A percentile compares a stretch with the other conserved stretches of the same genome.
Conservation (phyloP, 2,329 filamentous ascomycete genomes). For the Penicillium sp. region DNA sequence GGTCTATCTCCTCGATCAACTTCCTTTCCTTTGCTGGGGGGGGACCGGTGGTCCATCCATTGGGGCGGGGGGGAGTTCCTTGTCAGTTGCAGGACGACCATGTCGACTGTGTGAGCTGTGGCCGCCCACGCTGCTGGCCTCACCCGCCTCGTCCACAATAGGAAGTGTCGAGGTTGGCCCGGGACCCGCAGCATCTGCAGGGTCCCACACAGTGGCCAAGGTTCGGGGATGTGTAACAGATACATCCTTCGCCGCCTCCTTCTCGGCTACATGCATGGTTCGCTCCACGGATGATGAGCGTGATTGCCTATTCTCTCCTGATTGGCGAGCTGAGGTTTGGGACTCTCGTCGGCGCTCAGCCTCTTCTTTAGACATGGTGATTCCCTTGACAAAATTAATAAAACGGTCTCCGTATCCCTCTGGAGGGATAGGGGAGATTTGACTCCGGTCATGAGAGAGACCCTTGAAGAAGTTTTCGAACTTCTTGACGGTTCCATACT, state of each 20-base stretch:
- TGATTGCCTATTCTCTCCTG: conserved; percentile 27
- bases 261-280: conserved; percentile 62
- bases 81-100: conserved; percentile 27
- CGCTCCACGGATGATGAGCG: conserved; percentile 49
- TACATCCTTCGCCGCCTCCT: conserved; percentile 60
- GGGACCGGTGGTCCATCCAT: conserved; percentile 11
- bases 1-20: conserved; percentile 12
- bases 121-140: conserved; percentile 67
- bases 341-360: conserved; percentile 56
- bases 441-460: conserved; percentile 73
- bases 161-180: conserved; percentile 63
- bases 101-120: conserved; percentile 55
- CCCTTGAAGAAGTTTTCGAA: conserved; percentile 98
- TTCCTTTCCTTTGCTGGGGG: conserved; percentile 27
- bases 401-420: conserved; percentile 92
- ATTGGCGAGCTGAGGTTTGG: conserved; percentile 28
- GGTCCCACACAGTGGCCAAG: conserved; percentile 59
- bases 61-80: conserved; percentile 32
- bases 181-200: conserved; percentile 56
- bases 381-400: conserved; percentile 83
- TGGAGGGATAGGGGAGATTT: conserved; percentile 91
- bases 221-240: conserved; percentile 64
- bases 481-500: conserved; percentile 95
- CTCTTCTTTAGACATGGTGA: conserved; percentile 88
- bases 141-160: conserved; percentile 86